Conservation (phyloP, 2,329 filamentous ascomycete genomes). For the Coniochaeta sp. region DNA sequence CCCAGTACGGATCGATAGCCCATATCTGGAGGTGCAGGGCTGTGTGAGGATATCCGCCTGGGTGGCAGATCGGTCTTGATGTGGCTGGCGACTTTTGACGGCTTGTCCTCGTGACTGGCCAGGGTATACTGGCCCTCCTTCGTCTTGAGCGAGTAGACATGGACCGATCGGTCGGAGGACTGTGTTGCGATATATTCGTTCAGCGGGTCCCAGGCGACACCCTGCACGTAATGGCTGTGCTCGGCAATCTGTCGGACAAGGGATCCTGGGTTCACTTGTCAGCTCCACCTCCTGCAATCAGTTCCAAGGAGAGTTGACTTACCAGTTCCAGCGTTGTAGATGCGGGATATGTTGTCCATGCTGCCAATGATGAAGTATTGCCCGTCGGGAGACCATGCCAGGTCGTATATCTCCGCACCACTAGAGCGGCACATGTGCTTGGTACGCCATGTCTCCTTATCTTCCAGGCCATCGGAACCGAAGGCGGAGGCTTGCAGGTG, state of each 20-base stretch:
- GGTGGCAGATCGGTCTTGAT: slow-evolving; percentile 84
- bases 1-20: slow-evolving; percentile 59
- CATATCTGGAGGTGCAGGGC: slow-evolving; percentile 83
- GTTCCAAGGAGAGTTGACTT: slow-evolving; percentile 12
- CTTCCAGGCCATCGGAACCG: slow-evolving; percentile 79
- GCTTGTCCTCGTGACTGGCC: slow-evolving; percentile 51
- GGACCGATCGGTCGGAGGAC: slow-evolving; percentile 94
- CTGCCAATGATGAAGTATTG: slow-evolving; percentile 95
- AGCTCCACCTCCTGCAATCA: background rate
- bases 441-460: slow-evolving; percentile 93
- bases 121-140: slow-evolving; percentile 95
- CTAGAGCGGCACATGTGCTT: slow-evolving; percentile 97
- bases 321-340: slow-evolving; percentile 93
- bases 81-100: slow-evolving; percentile 74
- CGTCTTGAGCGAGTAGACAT: slow-evolving; percentile 92
- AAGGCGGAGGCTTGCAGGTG: slow-evolving; percentile 52
- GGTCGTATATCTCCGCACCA: slow-evolving; percentile 93
- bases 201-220: slow-evolving; percentile 94
- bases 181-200: slow-evolving; percentile 98
- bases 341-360: slow-evolving; percentile 97
- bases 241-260: slow-evolving; percentile 90
- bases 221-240: slow-evolving; percentile 97
- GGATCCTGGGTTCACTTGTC: slow-evolving; percentile 29
- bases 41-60: slow-evolving; percentile 82
- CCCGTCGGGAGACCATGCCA: slow-evolving; percentile 98